Evolutionary conservation across 2,329 filamentous ascomycete species (phyloP).

Genomic region (Stromatinia cepivora): DNA sequence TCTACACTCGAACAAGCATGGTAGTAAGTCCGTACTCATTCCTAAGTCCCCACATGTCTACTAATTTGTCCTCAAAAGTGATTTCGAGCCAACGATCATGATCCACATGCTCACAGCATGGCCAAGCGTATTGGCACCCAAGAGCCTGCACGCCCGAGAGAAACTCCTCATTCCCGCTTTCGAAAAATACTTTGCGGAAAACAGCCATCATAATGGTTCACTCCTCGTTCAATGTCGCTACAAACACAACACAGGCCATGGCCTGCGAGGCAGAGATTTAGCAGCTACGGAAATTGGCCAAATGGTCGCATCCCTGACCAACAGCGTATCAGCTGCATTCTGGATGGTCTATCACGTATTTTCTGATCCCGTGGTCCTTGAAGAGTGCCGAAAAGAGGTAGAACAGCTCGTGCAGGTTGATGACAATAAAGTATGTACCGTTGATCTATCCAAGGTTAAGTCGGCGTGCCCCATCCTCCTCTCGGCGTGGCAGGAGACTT

Average conservation of each 20-base stretch:
- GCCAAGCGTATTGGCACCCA: constrained; percentile 25
- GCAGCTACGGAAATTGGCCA: constrained; percentile 41
- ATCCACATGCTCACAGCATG: constrained; percentile 22
- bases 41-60: not conserved
- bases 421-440: constrained; percentile 11
- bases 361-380: constrained; percentile 36
- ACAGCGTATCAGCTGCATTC: constrained; percentile 44
- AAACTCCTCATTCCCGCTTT: constrained; percentile 16
- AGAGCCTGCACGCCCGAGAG: constrained; percentile 24
- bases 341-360: constrained; percentile 43
- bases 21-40: constrained; percentile 8
- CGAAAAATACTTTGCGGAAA: constrained; percentile 24
- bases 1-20: constrained; percentile 1
- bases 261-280: constrained; percentile 24
- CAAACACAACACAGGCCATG: constrained; percentile 18
- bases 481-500: constrained; percentile 46
- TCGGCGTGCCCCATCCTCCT: constrained; percentile 38
- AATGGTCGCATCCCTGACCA: constrained; percentile 36
- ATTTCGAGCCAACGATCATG: constrained; percentile 27
- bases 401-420: constrained; percentile 26
- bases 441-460: constrained; percentile 24
- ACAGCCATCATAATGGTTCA: constrained; percentile 19
- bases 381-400: constrained; percentile 38
- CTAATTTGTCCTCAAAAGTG: constrained; percentile 14
- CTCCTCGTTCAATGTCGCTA: constrained; percentile 21